Conservation (phyloP, 164 flowering plant species). For the Dillenia suffruticosa region DNA sequence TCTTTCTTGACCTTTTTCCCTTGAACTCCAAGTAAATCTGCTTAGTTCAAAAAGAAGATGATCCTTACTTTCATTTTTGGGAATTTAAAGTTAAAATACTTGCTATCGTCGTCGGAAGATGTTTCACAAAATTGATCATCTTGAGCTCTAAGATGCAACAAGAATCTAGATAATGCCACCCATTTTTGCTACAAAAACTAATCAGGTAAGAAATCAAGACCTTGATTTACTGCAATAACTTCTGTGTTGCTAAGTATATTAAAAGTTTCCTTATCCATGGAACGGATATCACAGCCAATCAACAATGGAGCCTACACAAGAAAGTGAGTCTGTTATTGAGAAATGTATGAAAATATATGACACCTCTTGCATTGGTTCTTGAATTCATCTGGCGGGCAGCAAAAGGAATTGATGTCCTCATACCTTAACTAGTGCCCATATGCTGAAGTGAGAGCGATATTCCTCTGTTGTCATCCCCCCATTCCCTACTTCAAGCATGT, state of each 20-base stretch:
- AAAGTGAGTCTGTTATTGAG: neutral
- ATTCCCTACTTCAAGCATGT: slow-evolving; percentile 61
- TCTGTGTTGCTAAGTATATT: slow-evolving; percentile 39
- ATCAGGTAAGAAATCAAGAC: no score
- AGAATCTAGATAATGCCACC: no score
- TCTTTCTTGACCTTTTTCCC: slow-evolving; percentile 42
- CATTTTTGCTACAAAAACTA: no score
- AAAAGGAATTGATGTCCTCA: neutral
- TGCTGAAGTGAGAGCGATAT: slow-evolving; percentile 49
- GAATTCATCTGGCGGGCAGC: neutral
- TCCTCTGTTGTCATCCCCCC: slow-evolving; percentile 48
- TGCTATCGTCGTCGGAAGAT: no score
- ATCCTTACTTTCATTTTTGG: no score
- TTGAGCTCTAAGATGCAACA: no score
- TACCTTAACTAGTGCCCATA: slow-evolving; percentile 51
- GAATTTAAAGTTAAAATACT: no score
- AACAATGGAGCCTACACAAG: slow-evolving; percentile 41
- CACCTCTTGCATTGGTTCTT: neutral
- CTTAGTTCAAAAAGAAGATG: no score
- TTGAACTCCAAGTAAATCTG: slow-evolving; percentile 35
- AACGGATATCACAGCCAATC: slow-evolving; percentile 43
- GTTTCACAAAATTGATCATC: no score
- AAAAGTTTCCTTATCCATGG: slow-evolving; percentile 30
- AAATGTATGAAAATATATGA: no score
- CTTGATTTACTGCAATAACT: slow-evolving; percentile 49